Evolutionary conservation across 495 filamentous ascomycete species (phyloP).

Genomic region (Aspergillus saccharolyticus): DNA sequence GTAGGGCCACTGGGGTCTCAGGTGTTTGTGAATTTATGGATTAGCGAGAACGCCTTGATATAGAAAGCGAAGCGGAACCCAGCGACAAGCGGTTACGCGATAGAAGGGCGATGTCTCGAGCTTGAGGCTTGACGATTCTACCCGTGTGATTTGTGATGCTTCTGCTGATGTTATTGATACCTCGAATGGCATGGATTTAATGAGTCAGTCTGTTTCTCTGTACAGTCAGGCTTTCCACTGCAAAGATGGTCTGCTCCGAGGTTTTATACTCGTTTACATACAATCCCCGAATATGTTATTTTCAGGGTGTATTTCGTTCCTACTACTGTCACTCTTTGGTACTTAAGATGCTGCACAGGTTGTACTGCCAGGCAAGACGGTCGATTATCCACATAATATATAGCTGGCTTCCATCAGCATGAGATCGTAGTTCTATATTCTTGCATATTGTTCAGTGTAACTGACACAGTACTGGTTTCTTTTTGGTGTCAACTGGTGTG

Average conservation of each 20-base stretch:
- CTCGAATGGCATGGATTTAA: not conserved
- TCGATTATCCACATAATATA: no score
- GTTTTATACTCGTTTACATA: not conserved
- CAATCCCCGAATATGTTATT: not conserved
- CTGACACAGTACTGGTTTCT: no score
- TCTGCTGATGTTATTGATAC: not conserved
- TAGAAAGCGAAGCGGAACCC: not conserved
- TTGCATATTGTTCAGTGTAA: no score
- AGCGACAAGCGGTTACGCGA: not conserved
- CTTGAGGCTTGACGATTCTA: not conserved
- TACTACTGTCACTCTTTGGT: constrained; percentile 1
- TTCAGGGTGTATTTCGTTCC: not conserved
- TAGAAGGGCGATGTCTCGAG: constrained; percentile 1
- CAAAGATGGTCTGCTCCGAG: not conserved
- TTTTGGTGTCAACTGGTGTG: no score
- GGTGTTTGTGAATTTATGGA: not conserved
- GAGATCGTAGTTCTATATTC: no score
- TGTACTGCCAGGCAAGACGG: no score
- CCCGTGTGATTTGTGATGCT: not conserved
- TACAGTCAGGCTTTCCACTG: not conserved
- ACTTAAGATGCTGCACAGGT: not conserved
- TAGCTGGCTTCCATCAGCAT: no score
- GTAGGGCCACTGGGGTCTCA: not conserved
- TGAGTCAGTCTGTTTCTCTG: not conserved
- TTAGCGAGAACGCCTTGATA: constrained; percentile 1